phyloP scores from a whole-genome alignment of 2,329 filamentous ascomycete species.

The Beauveria scarabaeidicola region DNA sequence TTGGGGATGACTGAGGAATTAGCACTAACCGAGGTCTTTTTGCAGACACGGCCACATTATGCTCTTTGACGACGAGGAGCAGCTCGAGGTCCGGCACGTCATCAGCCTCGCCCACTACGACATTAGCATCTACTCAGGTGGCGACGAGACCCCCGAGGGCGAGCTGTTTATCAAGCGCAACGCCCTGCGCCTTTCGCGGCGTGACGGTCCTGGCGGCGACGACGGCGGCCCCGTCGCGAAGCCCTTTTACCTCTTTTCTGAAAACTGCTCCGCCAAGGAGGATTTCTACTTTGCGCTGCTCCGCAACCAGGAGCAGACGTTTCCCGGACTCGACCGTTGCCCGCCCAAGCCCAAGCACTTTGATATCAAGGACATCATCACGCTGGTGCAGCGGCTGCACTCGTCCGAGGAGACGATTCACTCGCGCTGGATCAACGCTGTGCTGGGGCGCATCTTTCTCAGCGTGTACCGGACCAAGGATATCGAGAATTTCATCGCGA shows the following conservation, averaged over 20 bases:
- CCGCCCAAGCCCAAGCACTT: conserved; percentile 67
- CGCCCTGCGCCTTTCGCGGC: conserved; percentile 72
- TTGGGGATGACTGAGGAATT: no score
- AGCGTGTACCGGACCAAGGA: conserved; percentile 78
- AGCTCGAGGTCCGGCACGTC: conserved; percentile 92
- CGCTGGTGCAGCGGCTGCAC: conserved; percentile 81
- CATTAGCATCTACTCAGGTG: conserved; percentile 76
- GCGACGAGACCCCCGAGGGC: conserved; percentile 70
- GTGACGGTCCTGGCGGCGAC: conserved; percentile 41
- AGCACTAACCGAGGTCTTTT: not conserved
- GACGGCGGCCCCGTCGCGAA: conserved; percentile 55
- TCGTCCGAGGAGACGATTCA: conserved; percentile 86
- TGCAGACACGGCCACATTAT: conserved; percentile 87
- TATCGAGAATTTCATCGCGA: conserved; percentile 69
- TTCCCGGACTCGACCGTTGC: conserved; percentile 38
- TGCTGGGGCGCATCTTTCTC: conserved; percentile 82
- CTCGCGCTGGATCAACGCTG: conserved; percentile 86
- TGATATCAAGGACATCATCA: conserved; percentile 78
- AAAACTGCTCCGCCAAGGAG: conserved; percentile 93
- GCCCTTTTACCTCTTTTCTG: conserved; percentile 89
- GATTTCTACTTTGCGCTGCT: conserved; percentile 95
- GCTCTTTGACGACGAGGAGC: conserved; percentile 93
- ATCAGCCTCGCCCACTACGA: conserved; percentile 85
- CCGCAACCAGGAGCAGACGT: conserved; percentile 67
- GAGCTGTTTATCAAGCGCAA: conserved; percentile 95